Conservation (phyloP, 2,329 filamentous ascomycete species). For the Fusarium hostae region DNA sequence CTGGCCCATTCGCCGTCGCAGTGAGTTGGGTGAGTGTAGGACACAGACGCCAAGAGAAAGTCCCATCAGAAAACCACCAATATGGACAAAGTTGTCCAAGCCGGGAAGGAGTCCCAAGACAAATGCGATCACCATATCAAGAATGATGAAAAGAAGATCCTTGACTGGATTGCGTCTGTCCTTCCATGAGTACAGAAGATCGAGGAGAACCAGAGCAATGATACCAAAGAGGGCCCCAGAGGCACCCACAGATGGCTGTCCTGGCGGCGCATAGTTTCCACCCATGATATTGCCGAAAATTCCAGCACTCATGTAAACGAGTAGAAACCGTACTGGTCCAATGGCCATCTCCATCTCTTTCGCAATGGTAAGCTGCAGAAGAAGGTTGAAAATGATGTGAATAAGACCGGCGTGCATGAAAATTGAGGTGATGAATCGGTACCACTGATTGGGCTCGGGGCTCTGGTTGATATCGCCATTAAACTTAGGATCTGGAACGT, state of each 20-base stretch:
- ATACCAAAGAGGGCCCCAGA: constrained; percentile 93
- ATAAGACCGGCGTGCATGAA: constrained; percentile 95
- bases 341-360: constrained; percentile 94
- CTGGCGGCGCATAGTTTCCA: constrained; percentile 88
- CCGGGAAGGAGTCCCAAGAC: constrained; percentile 91
- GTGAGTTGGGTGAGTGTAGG: constrained; percentile 84
- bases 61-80: constrained; percentile 95
- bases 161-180: constrained; percentile 80
- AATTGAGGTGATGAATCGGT: constrained; percentile 92
- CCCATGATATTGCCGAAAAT: constrained; percentile 97
- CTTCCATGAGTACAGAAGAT: constrained; percentile 92
- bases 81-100: constrained; percentile 96
- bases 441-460: constrained; percentile 91
- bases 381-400: constrained; percentile 95
- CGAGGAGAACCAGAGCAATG: constrained; percentile 86
- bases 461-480: constrained; percentile 61
- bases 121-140: constrained; percentile 91
- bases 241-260: constrained; percentile 85
- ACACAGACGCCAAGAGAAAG: constrained; percentile 87
- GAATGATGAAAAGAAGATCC: constrained; percentile 86
- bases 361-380: constrained; percentile 89
- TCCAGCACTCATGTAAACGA: constrained; percentile 90
- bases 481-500: constrained; percentile 71
- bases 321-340: constrained; percentile 84
- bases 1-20: constrained; percentile 78